Evolutionary conservation across 805 yeast genomes (phyloP).

Genomic region (Sungouiella blattae): DNA sequence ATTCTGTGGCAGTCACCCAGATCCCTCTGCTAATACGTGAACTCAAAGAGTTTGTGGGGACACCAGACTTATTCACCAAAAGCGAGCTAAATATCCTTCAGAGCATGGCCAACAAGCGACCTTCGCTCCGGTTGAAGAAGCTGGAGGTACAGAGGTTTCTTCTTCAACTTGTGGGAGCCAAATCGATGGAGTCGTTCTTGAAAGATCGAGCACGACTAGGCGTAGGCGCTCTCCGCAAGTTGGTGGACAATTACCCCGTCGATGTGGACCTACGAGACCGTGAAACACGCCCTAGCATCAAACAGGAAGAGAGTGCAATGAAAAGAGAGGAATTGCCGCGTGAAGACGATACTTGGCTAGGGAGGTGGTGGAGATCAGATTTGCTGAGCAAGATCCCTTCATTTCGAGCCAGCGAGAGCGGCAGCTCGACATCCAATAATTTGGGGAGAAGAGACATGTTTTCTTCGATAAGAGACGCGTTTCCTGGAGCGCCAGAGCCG

Average conservation of each 20-base stretch:
- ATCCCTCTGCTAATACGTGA: slow-evolving; percentile 8
- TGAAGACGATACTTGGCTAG: no score
- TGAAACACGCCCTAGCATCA: no score
- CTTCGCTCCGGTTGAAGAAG: slow-evolving; percentile 10
- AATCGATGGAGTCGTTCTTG: slow-evolving; percentile 6
- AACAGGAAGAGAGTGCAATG: no score
- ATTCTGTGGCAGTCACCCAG: slow-evolving; percentile 7
- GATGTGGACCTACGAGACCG: no score
- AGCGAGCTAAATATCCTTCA: slow-evolving; percentile 8
- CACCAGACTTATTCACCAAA: slow-evolving; percentile 5
- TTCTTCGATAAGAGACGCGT: no score
- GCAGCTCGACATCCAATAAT: no score
- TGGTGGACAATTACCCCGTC: slow-evolving; percentile 1
- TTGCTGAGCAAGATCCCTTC: no score
- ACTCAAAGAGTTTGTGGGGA: slow-evolving; percentile 9
- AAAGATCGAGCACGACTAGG: not conserved
- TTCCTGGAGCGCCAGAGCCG: no score
- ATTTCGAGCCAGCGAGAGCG: no score
- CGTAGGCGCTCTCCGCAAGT: not conserved
- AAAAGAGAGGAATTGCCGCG: no score
- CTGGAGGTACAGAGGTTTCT: slow-evolving; percentile 12
- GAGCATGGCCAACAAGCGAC: slow-evolving; percentile 7
- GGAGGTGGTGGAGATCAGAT: no score
- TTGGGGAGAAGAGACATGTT: no score
- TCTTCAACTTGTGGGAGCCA: slow-evolving; percentile 11